Evolutionary conservation across 306 rosid genomes (phyloP).

Genomic region (Senna tora): DNA sequence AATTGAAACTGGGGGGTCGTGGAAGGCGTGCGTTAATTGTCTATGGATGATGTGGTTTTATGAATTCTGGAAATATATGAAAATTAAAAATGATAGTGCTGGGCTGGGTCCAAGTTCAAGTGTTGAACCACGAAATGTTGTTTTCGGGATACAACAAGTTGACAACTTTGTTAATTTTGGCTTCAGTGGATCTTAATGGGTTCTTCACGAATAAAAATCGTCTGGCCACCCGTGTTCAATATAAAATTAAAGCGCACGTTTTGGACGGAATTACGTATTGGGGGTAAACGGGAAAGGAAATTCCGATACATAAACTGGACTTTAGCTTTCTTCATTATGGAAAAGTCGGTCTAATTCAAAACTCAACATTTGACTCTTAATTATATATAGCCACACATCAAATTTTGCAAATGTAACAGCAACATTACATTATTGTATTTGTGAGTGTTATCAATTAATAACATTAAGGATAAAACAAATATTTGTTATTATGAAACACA

Average conservation of each 20-base stretch:
- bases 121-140: neutral
- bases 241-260: neutral
- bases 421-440: too few relatives aligned
- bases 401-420: too few relatives aligned
- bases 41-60: too few relatives aligned
- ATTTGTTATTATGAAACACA: too few relatives aligned
- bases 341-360: neutral
- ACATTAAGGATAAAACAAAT: too few relatives aligned
- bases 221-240: neutral
- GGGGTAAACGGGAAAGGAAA: neutral
- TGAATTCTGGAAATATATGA: neutral
- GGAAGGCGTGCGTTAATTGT: constrained; percentile 24
- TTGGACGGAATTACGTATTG: neutral
- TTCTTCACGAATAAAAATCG: neutral
- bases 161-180: too few relatives aligned
- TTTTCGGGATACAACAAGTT: neutral
- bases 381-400: too few relatives aligned
- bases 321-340: neutral
- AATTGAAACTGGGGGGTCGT: neutral
- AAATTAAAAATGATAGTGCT: neutral
- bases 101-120: constrained; percentile 1
- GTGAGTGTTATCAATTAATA: too few relatives aligned
- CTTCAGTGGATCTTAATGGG: neutral
- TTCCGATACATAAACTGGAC: neutral
- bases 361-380: neutral